Base-by-base conservation (phyloP, 768 basidiomycete species). In the Kwoniella sp. region DNA sequence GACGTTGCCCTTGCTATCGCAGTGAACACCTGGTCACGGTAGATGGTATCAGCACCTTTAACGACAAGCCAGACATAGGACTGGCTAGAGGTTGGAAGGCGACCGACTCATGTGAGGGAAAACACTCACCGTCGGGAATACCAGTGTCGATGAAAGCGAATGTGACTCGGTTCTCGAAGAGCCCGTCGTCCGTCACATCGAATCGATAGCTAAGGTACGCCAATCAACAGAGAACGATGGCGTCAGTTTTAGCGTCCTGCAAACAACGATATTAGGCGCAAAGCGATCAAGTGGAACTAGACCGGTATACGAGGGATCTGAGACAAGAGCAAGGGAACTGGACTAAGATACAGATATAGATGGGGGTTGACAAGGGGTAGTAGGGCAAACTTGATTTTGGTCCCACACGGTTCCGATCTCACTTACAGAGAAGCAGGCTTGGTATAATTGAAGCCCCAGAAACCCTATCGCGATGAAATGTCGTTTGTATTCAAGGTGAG, bases 351-450 rank as follows among this genome's bases (percentile, higher is more conserved):
- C n/a, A n/a, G n/a, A n/a, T n/a, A n/a, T n/a, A n/a, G n/a, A n/a
- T n/a, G n/a, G n/a, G n/a, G n/a, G n/a, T n/a, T n/a, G n/a, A n/a
- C n/a, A n/a, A n/a, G n/a, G n/a, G n/a, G n/a, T n/a, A n/a, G n/a
- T n/a, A n/a, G n/a, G n/a, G n/a, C n/a, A n/a, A n/a, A n/a, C n/a
- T n/a, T n/a, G n/a, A n/a, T n/a, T n/a, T n/a, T n/a, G n/a, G n/a
- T n/a, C n/a, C n/a, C n/a, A n/a, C n/a, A n/a, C n/a, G n/a, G n/a
- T n/a, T n/a, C n/a, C n/a, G n/a, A n/a, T n/a, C n/a, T 47, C 30
- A 73, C 87, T 75, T 71, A 88, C 89, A 91, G 86, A 0, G 88
- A 89, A 5, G 88, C 84, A 20, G 89, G 88, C 12, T 82, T 76
- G 0, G 87, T 89, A 63, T 71, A 67, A 56, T 79, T 67, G 45